Evolutionary conservation across 2,329 filamentous ascomycete species (phyloP), one percentile per base, ranked within the genome.

Genomic region (Fusarium robinianum): DNA sequence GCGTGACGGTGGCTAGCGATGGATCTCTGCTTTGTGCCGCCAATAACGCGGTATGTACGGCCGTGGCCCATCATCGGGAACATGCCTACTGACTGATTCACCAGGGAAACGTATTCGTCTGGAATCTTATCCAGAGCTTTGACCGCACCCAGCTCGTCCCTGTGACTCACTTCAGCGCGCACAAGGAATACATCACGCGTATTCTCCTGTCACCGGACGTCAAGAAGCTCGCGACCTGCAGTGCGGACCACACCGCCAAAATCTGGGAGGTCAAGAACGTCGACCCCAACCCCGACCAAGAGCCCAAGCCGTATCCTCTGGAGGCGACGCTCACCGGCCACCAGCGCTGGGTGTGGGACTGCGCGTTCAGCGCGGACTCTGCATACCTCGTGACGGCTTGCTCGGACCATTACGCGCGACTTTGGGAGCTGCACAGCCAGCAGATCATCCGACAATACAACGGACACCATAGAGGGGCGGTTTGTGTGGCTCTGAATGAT

Each of bases 321-420:
- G 88, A 96, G 69, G 90, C 90, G 3, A 95, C 90, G 2, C 80
- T 96, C 2, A 87, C 87, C 15, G 89, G 88, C 41, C 91, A 96
- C 70, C 91, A 96, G 71, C 84, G 91, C 40, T 96, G 91, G 91
- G 91, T 96, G 1, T 96, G 91, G 91, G 91, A 96, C 67, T 96
- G 91, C 63, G 91, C 91, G 1, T 96, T 96, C 70, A 92, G 87
- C 50, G 91, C 91, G 17, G 91, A 96, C 66, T 91, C 86, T 22
- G 91, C 91, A 1, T 96, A 96, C 63, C 76, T 96, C 6, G 91
- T 96, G 9, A 96, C 91, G 1, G 90, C 91, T 5, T 96, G 90
- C 66, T 92, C 87, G 27, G 91, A 96, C 65, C 91, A 96, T 67
- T 96, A 95, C 65, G 91, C 91, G 3, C 79, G 91, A 12, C 72